Base-by-base conservation (phyloP, 495 filamentous ascomycete genomes). In the Penicillium odoratum region DNA sequence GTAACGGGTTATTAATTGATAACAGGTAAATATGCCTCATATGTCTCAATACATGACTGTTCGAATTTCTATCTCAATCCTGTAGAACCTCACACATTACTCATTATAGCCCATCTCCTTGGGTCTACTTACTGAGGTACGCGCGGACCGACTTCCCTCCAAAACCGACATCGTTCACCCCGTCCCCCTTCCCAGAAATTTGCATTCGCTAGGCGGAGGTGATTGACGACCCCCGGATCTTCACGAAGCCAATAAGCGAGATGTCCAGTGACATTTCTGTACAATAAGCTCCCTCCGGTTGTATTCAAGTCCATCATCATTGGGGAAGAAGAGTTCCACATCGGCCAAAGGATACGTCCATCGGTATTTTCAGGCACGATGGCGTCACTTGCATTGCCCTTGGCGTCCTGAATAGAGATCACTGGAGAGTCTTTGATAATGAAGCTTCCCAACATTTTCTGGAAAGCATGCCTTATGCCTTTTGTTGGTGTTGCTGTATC, bases 141-240 rank as follows among this genome's bases (percentile, higher is more conserved):
- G 25, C 44, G 49, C 4, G 56, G 51, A 26, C 56, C 77, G 34
- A 85, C 66, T 43, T 69, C 70, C 51, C 72, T 77, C 83, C 81
- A 87, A 56, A 85, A 84, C 40, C 76, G 73, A 65, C 83, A 87
- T 25, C 84, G 66, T 25, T 57, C 54, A 2, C 83, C 82, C n/a
- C 83, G 72, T 1, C 79, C 80, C 1, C 78, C 82, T 57, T 88
- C 84, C 84, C 83, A 86, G 1, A 65, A 53, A 45, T 72, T 73
- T 6, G 79, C 77, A 68, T 83, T 58, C 9, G 72, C 76, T 21
- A 86, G 48, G 0, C 56, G 67, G 43, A 87, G 79, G 0, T 67
- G 66, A 60, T 82, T 83, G 36, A 63, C 55, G 36, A 84, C 53
- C 0, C 82, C 83, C 1, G 76, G 70, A 11, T 77, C 74, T 15